Base-by-base conservation (phyloP, 768 basidiomycete species). In the Brasilioporus rufonigricans region DNA sequence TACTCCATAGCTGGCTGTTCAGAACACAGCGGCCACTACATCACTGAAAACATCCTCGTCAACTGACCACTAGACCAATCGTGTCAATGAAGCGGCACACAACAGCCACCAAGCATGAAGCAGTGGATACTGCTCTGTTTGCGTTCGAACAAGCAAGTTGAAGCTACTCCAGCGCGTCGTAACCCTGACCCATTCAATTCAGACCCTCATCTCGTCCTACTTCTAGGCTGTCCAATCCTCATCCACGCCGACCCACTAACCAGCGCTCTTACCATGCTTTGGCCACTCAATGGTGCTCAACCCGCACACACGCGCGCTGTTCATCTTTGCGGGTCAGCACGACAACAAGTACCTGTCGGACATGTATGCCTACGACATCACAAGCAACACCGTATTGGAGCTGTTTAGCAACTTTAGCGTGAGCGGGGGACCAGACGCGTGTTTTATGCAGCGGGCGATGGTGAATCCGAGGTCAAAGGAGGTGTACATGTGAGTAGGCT, bases 101-200 rank as follows among this genome's bases (percentile, higher is more conserved):
- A 81, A 44, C 82, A 85, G 39, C 76, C 78, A 5, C 67, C 77
- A 5, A 80, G 76, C 59, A 69, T 75, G 43, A 81, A 79, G 53
- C 87, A 90, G 64, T 92, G 88, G 87, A 79, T 92, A n/a, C 68
- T 87, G 12, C 74, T 91, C 48, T 79, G 80, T 31, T 72, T 91
- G 4, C 35, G 12, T 36, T 13, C 35, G 16, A n/a, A n/a, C n/a
- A n/a, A n/a, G n/a, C n/a, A n/a, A n/a, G n/a, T 16, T 38, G n/a
- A n/a, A n/a, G n/a, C n/a, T n/a, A n/a, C n/a, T n/a, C n/a, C n/a
- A n/a, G n/a, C n/a, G n/a, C n/a, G n/a, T n/a, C n/a, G n/a, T n/a
- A n/a, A n/a, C n/a, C n/a, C n/a, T n/a, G n/a, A n/a, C n/a, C n/a
- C n/a, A n/a, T n/a, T n/a, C n/a, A n/a, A n/a, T n/a, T n/a, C n/a